Percentiles rank a stretch among this genome's conserved stretches.
These are phyloP conservation scores for Fusarium torreyae DNA, from an alignment of 2,329 filamentous ascomycete genomes.

Conservation along the genomic window DNA sequence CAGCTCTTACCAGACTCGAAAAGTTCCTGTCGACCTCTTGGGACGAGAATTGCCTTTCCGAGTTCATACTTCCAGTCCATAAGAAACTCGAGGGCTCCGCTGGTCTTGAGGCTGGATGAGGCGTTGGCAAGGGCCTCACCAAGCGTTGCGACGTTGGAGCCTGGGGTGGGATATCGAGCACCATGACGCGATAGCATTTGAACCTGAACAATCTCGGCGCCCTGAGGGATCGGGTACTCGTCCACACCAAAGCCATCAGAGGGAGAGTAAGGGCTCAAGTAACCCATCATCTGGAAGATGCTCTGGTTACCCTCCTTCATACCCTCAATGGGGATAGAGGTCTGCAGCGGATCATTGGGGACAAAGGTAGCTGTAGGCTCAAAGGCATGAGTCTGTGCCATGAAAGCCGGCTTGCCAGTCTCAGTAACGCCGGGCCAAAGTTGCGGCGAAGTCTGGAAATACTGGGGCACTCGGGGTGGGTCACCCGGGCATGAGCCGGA, in stretches of 20 bases:
- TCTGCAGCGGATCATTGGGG: conserved; percentile 80
- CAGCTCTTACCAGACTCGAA: conserved; percentile 70
- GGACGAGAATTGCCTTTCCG: conserved; percentile 79
- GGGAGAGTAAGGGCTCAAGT: conserved; percentile 77
- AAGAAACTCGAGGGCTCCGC: conserved; percentile 74
- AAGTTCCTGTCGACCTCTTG: conserved; percentile 79
- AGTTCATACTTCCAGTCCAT: conserved; percentile 79
- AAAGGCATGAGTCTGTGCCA: conserved; percentile 79
- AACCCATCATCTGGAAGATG: conserved; percentile 80
- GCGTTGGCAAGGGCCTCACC: conserved; percentile 71
- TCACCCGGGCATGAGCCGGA: conserved; percentile 51
- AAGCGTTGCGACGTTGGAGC: conserved; percentile 68
- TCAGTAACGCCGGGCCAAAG: conserved; percentile 76
- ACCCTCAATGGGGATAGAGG: conserved; percentile 76
- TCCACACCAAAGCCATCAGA: conserved; percentile 81
- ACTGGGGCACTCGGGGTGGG: conserved; percentile 67
- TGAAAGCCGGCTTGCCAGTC: conserved; percentile 78
- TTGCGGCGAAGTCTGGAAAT: conserved; percentile 74
- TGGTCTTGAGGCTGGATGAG: conserved; percentile 67
- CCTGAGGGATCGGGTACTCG: conserved; percentile 77
- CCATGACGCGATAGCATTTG: conserved; percentile 82
- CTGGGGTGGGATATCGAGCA: conserved; percentile 78
- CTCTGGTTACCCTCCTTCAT: conserved; percentile 70
- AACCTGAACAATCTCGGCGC: conserved; percentile 78
- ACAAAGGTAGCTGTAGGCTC: conserved; percentile 76